Conservation (phyloP, 805 yeast species). For the Cyberlindnera veronae region DNA sequence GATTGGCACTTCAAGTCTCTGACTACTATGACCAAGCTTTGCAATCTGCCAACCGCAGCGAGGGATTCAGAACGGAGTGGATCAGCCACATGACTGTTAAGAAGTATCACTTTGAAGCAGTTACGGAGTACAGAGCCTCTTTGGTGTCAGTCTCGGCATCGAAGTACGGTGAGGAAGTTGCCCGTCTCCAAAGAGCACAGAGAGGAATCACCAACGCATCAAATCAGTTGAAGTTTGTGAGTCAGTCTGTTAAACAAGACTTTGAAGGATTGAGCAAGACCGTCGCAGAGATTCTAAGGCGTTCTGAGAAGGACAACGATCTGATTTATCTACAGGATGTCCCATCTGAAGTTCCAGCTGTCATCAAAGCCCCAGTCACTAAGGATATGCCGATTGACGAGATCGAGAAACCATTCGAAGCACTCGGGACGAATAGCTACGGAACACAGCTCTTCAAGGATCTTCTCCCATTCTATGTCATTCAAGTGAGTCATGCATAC, state of each 20-base stretch:
- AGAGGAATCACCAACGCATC: conserved; percentile 35
- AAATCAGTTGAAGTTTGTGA: conserved; percentile 39
- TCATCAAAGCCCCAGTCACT: conserved; percentile 54
- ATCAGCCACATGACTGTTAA: conserved; percentile 57
- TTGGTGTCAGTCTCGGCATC: conserved; percentile 41
- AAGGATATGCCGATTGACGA: conserved; percentile 40
- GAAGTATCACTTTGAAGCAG: conserved; percentile 62
- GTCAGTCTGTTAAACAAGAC: conserved; percentile 46
- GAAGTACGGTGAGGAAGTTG: conserved; percentile 73
- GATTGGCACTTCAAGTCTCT: conserved; percentile 61
- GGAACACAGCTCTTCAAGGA: conserved; percentile 47
- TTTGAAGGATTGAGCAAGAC: conserved; percentile 45
- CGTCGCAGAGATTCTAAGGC: conserved; percentile 42
- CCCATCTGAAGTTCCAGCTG: conserved; percentile 46
- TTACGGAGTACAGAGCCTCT: conserved; percentile 63
- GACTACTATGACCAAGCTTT: conserved; percentile 50
- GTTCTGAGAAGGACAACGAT: conserved; percentile 77
- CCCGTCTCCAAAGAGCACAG: conserved; percentile 46
- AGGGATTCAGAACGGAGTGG: conserved; percentile 62
- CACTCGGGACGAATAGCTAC: conserved; percentile 20
- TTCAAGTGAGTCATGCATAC: conserved; percentile 65
- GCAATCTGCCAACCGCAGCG: conserved; percentile 41
- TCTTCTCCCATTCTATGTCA: conserved; percentile 61
- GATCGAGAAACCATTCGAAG: conserved; percentile 31
- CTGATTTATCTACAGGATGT: conserved; percentile 68